Conservation (phyloP, 176 grass and related monocot species). For the Tuctoria greenei region DNA sequence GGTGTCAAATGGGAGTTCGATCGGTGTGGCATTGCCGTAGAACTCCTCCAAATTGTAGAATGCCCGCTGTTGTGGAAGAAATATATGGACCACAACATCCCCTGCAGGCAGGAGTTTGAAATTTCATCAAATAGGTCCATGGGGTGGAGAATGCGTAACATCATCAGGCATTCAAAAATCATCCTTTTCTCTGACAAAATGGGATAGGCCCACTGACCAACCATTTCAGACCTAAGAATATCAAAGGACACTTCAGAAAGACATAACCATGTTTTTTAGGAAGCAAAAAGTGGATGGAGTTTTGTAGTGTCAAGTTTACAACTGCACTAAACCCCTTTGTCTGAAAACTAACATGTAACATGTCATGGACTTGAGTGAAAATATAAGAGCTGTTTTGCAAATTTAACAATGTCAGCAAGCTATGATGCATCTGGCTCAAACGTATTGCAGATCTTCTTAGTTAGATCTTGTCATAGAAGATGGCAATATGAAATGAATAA, state of each 20-base stretch:
- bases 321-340: not conserved
- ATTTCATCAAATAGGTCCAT: not conserved
- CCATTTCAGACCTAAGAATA: not conserved
- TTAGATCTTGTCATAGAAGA: not conserved
- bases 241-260: not conserved
- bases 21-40: conserved; percentile 77
- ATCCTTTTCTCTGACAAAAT: not conserved
- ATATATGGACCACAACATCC: conserved; percentile 99
- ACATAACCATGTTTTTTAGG: not conserved
- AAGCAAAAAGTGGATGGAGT: not conserved
- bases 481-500: conserved; percentile 21
- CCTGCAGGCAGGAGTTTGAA: conserved; percentile 42
- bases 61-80: conserved; percentile 76
- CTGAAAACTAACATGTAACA: not conserved
- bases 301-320: not conserved
- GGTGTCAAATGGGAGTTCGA: conserved; percentile 82
- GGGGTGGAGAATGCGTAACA: not conserved
- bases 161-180: not conserved
- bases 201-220: not conserved
- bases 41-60: conserved; percentile 98
- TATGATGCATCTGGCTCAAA: not conserved
- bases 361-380: not conserved
- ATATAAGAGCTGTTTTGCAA: not conserved
- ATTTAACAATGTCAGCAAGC: not conserved
- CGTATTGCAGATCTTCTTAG: not conserved